Conservation (phyloP, 179 eudicot species). For the Beta lomatogona region DNA sequence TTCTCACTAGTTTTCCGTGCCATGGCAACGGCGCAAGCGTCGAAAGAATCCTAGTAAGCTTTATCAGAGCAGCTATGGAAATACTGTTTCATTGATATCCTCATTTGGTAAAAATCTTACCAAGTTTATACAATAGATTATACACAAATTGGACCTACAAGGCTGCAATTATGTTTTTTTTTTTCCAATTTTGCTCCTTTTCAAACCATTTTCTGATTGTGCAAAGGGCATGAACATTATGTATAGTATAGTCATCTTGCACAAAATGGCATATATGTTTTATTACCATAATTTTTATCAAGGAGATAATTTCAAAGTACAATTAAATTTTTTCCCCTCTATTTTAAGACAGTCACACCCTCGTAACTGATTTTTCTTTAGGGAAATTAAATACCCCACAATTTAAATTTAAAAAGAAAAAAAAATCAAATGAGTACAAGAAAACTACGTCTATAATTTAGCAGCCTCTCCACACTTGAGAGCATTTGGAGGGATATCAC, state of each 20-base stretch:
- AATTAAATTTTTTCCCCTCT: slow-evolving; percentile 14
- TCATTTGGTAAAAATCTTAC: too few species aligned
- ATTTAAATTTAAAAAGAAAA: background rate
- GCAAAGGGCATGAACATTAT: background rate
- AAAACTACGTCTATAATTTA: slow-evolving; percentile 23
- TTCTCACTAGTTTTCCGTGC: too few species aligned
- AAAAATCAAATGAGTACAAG: slow-evolving; percentile 12
- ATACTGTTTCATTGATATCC: too few species aligned
- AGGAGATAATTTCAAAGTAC: slow-evolving; percentile 31
- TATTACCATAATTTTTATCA: slow-evolving; percentile 22
- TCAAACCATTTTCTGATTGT: background rate
- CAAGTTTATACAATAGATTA: too few species aligned
- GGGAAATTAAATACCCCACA: slow-evolving; percentile 19
- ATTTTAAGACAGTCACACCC: slow-evolving; percentile 46
- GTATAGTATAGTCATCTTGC: too few species aligned
- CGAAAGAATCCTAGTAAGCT: too few species aligned
- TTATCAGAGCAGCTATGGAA: too few species aligned
- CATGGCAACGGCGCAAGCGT: too few species aligned
- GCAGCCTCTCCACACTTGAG: slow-evolving; percentile 71
- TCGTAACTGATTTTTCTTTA: slow-evolving; percentile 40
- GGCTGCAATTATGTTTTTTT: too few species aligned
- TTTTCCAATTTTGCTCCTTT: background rate
- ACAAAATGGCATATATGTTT: background rate
- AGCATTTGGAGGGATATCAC: slow-evolving; percentile 61
- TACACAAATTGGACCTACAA: too few species aligned